Conservation (phyloP, 2,329 filamentous ascomycete species). For the Fusarium redolens region DNA sequence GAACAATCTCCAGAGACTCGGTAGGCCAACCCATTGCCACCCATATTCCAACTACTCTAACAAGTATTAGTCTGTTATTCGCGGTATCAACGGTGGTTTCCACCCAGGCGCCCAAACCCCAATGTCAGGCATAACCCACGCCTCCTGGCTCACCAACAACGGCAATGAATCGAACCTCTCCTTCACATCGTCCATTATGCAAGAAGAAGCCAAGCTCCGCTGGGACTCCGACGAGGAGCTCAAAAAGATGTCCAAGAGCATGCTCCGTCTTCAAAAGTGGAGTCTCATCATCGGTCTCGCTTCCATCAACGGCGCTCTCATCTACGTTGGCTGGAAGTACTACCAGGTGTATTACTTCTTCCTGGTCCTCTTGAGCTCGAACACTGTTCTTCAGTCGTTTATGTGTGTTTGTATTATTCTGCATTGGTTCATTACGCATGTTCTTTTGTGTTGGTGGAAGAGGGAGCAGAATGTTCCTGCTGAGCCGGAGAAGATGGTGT, state of each 20-base stretch:
- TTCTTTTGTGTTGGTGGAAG: conserved; percentile 47
- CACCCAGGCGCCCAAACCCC: conserved; percentile 49
- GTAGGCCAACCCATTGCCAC: conserved; percentile 23
- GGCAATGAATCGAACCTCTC: conserved; percentile 49
- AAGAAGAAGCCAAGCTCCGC: conserved; percentile 54
- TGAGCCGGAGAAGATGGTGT: conserved; percentile 56
- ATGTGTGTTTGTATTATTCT: conserved; percentile 56
- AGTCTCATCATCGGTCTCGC: conserved; percentile 51
- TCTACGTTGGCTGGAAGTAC: conserved; percentile 52
- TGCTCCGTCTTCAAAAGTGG: conserved; percentile 55
- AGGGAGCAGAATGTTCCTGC: conserved; percentile 51
- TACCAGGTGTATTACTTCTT: conserved; percentile 58
- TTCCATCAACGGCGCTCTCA: conserved; percentile 51
- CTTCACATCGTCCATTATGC: conserved; percentile 51
- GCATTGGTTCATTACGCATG: conserved; percentile 47
- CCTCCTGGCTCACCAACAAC: conserved; percentile 49
- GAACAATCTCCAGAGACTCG: conserved; percentile 45
- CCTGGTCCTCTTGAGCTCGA: conserved; percentile 58
- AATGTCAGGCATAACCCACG: conserved; percentile 45
- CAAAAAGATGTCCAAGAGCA: conserved; percentile 51
- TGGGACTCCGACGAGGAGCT: conserved; percentile 56
- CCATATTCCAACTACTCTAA: background rate
- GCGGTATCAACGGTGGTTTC: conserved; percentile 48
- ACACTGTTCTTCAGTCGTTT: conserved; percentile 56
- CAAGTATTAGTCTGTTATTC: conserved; percentile 47